Evolutionary conservation across 1,284 basidiomycete species (phyloP).

Genomic region (Takashimella tepidaria): DNA sequence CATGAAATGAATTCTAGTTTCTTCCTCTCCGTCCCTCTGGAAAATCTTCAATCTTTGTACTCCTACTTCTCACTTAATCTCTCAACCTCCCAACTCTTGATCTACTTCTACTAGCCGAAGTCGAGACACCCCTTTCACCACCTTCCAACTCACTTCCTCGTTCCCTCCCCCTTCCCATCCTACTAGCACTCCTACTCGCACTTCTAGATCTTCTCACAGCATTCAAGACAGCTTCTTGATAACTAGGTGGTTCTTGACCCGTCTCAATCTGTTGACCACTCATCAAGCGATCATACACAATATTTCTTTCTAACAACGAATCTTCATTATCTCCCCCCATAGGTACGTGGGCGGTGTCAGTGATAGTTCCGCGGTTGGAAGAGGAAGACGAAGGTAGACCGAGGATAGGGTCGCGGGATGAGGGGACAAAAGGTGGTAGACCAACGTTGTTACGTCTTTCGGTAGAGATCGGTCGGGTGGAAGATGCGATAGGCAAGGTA

Average conservation of each 20-base stretch:
- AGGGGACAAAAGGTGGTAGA: neutral
- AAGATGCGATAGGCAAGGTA: neutral
- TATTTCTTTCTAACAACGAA: constrained; percentile 45
- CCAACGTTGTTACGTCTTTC: neutral
- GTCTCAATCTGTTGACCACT: constrained; percentile 59
- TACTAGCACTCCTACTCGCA: constrained; percentile 4
- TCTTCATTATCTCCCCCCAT: constrained; percentile 30
- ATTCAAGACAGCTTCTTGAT: constrained; percentile 49
- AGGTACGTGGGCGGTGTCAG: neutral
- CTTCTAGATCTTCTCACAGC: constrained; percentile 13
- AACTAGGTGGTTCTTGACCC: constrained; percentile 62
- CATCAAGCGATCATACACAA: constrained; percentile 53
- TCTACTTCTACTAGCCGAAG: neutral
- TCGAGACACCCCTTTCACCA: neutral
- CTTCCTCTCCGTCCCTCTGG: too few relatives aligned
- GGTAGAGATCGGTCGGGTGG: neutral
- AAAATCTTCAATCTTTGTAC: too few relatives aligned
- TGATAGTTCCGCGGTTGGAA: neutral
- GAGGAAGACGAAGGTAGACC: neutral
- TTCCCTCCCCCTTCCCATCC: neutral
- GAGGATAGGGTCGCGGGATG: neutral
- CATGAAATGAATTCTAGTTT: too few relatives aligned
- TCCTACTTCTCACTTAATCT: too few relatives aligned
- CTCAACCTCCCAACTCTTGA: neutral
- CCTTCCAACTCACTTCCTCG: neutral